phyloP scores from a whole-genome alignment of 225 moss, liverwort and hornwort genomes.

The Straminergon stramineum region DNA sequence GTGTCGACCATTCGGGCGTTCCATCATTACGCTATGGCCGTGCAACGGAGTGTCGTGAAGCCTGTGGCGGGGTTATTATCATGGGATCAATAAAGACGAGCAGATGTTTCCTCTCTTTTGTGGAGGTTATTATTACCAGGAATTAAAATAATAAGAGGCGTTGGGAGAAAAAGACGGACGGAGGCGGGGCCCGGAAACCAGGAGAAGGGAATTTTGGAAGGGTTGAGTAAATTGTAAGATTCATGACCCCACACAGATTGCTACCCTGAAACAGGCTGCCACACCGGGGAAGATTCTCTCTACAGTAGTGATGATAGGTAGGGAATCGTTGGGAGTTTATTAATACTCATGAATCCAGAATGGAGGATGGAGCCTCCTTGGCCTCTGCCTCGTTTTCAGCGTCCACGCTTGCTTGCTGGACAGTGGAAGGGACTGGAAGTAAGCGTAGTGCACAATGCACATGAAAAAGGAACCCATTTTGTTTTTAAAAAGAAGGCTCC shows the following conservation, averaged over 20 bases:
- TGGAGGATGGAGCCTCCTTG: not conserved
- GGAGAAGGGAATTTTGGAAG: not conserved
- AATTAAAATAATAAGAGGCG: not conserved
- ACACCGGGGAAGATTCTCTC: not conserved
- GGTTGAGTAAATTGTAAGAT: constrained; percentile 9
- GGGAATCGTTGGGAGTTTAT: constrained; percentile 7
- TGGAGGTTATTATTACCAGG: not conserved
- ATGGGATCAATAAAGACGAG: constrained; percentile 8
- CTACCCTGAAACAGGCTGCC: not conserved
- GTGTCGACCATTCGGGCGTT: constrained; percentile 4
- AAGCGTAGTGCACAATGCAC: not conserved
- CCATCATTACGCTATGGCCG: constrained; percentile 9
- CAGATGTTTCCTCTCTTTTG: not conserved
- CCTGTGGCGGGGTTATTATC: not conserved
- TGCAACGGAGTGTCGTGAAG: constrained; percentile 5
- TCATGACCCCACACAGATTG: constrained; percentile 6
- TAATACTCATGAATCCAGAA: not conserved
- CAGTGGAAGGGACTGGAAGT: not conserved
- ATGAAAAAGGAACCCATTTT: not conserved
- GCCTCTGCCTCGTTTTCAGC: not conserved
- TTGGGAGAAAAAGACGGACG: not conserved
- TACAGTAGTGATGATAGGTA: not conserved
- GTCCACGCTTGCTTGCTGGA: not conserved
- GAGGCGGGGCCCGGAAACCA: not conserved
- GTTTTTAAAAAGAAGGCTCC: too few species aligned